These are phyloP conservation scores for Asterophora lycoperdoides DNA, from an alignment of 768 basidiomycete species.

Conservation along the genomic window DNA sequence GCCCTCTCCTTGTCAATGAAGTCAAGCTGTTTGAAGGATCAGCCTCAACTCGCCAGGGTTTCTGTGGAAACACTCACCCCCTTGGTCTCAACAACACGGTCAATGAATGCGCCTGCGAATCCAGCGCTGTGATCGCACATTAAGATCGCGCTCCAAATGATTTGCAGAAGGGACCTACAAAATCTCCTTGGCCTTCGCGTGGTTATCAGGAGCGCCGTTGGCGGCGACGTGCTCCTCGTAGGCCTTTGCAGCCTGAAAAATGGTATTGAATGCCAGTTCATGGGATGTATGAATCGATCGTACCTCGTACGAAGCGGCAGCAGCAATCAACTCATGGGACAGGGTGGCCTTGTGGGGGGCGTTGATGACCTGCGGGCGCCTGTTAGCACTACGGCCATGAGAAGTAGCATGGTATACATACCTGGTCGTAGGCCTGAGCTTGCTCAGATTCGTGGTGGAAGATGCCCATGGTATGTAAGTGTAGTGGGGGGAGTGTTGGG, in stretches of 20 bases:
- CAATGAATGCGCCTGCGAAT: slow-evolving; percentile 50
- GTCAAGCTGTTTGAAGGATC: slow-evolving; percentile 30
- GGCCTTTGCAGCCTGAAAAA: slow-evolving; percentile 53
- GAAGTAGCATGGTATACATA: slow-evolving; percentile 11
- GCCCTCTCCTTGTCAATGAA: slow-evolving; percentile 25
- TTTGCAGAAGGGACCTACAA: slow-evolving; percentile 24
- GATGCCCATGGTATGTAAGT: slow-evolving; percentile 35
- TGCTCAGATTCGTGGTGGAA: slow-evolving; percentile 39
- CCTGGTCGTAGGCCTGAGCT: slow-evolving; percentile 39
- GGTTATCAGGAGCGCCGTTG: slow-evolving; percentile 46
- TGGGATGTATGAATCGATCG: background rate
- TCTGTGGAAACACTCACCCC: slow-evolving; percentile 25
- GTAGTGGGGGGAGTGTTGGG: background rate
- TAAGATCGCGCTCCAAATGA: background rate
- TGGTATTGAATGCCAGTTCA: background rate
- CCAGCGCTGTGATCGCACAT: slow-evolving; percentile 38
- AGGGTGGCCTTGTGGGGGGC: slow-evolving; percentile 53
- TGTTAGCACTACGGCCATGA: background rate
- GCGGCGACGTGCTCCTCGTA: slow-evolving; percentile 49
- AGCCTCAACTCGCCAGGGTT: background rate
- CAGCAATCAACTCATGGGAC: slow-evolving; percentile 66
- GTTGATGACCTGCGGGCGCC: slow-evolving; percentile 36
- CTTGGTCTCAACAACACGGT: slow-evolving; percentile 53
- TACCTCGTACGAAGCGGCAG: slow-evolving; percentile 63
- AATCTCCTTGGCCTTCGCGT: slow-evolving; percentile 56